Percentiles rank a stretch among this genome's conserved stretches.
phyloP scores from a whole-genome alignment of 345 rosid genomes.

The Salix suchowensis region DNA sequence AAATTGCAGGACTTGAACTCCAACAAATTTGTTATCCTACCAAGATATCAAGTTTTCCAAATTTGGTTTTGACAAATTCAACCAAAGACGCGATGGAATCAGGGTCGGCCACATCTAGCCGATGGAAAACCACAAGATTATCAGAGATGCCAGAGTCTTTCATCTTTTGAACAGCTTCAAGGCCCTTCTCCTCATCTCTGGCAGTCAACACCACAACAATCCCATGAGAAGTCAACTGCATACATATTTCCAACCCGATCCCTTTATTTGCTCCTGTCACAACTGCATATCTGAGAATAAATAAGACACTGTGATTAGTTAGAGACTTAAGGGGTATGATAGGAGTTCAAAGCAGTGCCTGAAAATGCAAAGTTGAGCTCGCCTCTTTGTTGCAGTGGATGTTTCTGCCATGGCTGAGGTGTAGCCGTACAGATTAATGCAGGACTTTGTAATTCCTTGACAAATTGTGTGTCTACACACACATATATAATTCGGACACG shows the following conservation, averaged over 20 bases:
- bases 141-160: slow-evolving; percentile 3
- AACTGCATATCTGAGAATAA: slow-evolving; percentile 13
- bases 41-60: slow-evolving; percentile 31
- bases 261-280: slow-evolving; percentile 12
- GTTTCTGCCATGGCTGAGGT: too few species aligned
- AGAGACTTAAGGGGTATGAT: too few species aligned
- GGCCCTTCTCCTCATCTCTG: slow-evolving; percentile 7
- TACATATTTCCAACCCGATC: slow-evolving; percentile 13
- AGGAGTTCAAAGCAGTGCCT: too few species aligned
- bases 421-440: too few species aligned
- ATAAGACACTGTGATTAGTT: slow-evolving; percentile 14
- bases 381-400: too few species aligned
- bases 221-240: slow-evolving; percentile 8
- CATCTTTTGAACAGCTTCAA: slow-evolving; percentile 8
- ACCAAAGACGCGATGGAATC: slow-evolving; percentile 22
- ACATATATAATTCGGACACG: too few species aligned
- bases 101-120: slow-evolving; percentile 9
- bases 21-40: background rate
- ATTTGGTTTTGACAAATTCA: slow-evolving; percentile 22
- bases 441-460: too few species aligned
- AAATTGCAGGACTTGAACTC: background rate
- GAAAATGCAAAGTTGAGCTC: too few species aligned
- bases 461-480: too few species aligned
- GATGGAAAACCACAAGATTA: slow-evolving; percentile 6
- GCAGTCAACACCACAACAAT: slow-evolving; percentile 7